Evolutionary conservation across 345 rosid species (phyloP).

Genomic region (Populus alba): DNA sequence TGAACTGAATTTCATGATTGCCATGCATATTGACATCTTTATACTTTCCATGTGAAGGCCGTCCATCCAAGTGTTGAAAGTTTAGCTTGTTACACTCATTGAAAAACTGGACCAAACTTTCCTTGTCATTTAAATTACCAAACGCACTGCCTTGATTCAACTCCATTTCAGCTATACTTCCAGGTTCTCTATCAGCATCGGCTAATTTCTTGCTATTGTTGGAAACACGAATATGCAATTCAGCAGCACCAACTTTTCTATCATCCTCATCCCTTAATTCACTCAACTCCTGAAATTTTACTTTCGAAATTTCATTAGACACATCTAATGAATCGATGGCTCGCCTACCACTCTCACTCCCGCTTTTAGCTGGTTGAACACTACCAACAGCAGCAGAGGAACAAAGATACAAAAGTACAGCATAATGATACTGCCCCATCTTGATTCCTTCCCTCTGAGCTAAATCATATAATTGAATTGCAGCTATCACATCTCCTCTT

Average conservation of each 20-base stretch:
- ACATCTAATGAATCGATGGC: slow-evolving; percentile 20
- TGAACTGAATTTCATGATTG: slow-evolving; percentile 31
- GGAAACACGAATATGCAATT: slow-evolving; percentile 1
- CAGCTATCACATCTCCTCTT: slow-evolving; percentile 57
- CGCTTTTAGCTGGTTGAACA: slow-evolving; percentile 65
- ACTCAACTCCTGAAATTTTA: slow-evolving; percentile 7
- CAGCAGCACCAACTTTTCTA: slow-evolving; percentile 2
- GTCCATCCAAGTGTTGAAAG: slow-evolving; percentile 14
- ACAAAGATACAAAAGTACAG: slow-evolving; percentile 56
- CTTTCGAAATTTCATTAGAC: slow-evolving; percentile 8
- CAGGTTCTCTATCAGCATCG: neutral
- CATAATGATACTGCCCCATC: slow-evolving; percentile 53
- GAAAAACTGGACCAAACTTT: slow-evolving; percentile 14
- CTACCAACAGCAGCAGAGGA: slow-evolving; percentile 68
- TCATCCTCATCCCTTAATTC: slow-evolving; percentile 7
- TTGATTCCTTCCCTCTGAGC: slow-evolving; percentile 41
- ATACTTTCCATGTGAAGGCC: neutral
- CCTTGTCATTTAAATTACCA: slow-evolving; percentile 8
- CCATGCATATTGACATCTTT: neutral
- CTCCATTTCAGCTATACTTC: slow-evolving; percentile 10
- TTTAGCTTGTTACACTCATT: slow-evolving; percentile 13
- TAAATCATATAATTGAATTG: slow-evolving; percentile 46
- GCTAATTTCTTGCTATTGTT: slow-evolving; percentile 3
- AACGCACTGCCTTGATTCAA: slow-evolving; percentile 3
- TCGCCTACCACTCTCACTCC: slow-evolving; percentile 46